Base-by-base conservation (phyloP, 1,284 basidiomycete species). In the Naganishia cerealis region DNA sequence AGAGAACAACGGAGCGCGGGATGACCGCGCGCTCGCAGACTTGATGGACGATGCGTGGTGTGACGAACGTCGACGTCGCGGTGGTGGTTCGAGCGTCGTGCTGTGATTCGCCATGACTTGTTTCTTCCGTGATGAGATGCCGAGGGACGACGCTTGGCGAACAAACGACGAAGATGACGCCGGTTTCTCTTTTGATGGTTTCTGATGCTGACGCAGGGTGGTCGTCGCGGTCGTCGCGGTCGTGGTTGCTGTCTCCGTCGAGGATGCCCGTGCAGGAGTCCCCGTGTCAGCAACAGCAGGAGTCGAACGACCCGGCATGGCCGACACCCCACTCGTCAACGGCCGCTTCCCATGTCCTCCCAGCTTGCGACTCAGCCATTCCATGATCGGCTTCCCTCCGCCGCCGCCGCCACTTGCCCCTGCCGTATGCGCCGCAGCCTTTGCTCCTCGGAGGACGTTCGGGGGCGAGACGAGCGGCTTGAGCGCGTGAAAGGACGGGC, bases 291-390 rank as follows among this genome's bases (percentile, higher is more conserved):
- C 24, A 24, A 50, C 21, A 24, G 46, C 46, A 24, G 24, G n/a
- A 7, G 46, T 5, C 21, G 46, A 24, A 50, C 21, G n/a, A 24
- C 46, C 46, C 21, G 46, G 5, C 46, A 24, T 21, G 0, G 5
- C 54, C 29, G 55, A 33, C 6, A 33, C 55, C 39, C 70, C 71
- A 65, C 67, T 58, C 36, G 71, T 65, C 9, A 68, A 73, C 38
- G 70, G 75, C 67, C 71, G 53, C 29, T 77, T 72, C 0, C 73
- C 71, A 8, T 71, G 72, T 10, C 75, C 76, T 10, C 75, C 76
- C 18, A 94, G 83, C 79, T 94, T 94, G 72, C 91, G 87, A 72
- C 92, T 89, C 72, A 94, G 87, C 92, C 92, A 94, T 73, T 91
- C 90, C 75, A 94, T 88, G 73, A 94, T 88, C 3, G 92, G 92